Conservation (phyloP, 768 basidiomycete species). For the Serendipita indica region DNA sequence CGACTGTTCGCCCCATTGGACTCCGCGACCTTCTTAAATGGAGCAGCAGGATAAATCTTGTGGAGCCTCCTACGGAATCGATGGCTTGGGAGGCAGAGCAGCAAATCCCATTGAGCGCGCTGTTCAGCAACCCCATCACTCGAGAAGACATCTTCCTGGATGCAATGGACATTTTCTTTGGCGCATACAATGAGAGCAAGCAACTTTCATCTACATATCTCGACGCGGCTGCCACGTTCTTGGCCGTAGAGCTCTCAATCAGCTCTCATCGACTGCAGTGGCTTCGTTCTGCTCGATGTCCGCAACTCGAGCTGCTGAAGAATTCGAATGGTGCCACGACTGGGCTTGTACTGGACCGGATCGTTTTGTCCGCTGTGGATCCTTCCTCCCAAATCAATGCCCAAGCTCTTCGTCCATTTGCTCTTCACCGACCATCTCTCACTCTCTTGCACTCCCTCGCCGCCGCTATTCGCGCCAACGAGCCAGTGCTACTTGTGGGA, state of each 20-base stretch:
- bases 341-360: slow-evolving; percentile 48
- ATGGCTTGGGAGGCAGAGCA: slow-evolving; percentile 27
- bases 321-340: slow-evolving; percentile 46
- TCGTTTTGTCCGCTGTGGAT: slow-evolving; percentile 36
- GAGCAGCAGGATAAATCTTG: slow-evolving; percentile 51
- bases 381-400: slow-evolving; percentile 20
- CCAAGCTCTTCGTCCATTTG: slow-evolving; percentile 48
- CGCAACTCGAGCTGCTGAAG: slow-evolving; percentile 52
- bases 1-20: slow-evolving; percentile 43
- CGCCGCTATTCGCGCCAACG: slow-evolving; percentile 50
- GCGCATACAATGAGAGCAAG: slow-evolving; percentile 39
- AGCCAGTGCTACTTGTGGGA: slow-evolving; percentile 84
- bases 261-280: slow-evolving; percentile 55
- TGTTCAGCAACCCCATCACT: slow-evolving; percentile 56
- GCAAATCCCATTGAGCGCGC: slow-evolving; percentile 24
- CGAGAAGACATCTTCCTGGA: slow-evolving; percentile 84
- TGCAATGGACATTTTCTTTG: slow-evolving; percentile 85
- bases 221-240: slow-evolving; percentile 34
- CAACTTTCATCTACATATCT: slow-evolving; percentile 35
- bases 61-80: slow-evolving; percentile 18
- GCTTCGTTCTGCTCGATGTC: slow-evolving; percentile 49
- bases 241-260: slow-evolving; percentile 51
- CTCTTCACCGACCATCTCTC: slow-evolving; percentile 73
- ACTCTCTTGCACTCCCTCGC: slow-evolving; percentile 67
- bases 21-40: slow-evolving; percentile 73